Conservation (phyloP, 768 basidiomycete species). For the Cantharellus anzutake region DNA sequence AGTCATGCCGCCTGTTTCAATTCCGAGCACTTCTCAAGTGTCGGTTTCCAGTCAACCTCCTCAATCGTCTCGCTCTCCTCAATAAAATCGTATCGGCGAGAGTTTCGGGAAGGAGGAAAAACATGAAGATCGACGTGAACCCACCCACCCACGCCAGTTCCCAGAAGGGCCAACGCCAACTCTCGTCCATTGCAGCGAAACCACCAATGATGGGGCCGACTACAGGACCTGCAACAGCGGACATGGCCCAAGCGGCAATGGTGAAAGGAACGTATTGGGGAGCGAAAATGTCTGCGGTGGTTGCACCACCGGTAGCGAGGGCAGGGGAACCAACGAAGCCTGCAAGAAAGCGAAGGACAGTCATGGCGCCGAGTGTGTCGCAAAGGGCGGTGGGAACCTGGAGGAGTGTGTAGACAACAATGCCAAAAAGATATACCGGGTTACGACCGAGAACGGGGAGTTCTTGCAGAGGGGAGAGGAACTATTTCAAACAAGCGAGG, state of each 20-base stretch:
- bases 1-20: conserved; percentile 12
- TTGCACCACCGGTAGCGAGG: conserved; percentile 18
- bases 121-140: conserved; percentile 13
- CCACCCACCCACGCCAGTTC: conserved; percentile 18
- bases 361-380: conserved; percentile 16
- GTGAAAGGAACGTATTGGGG: conserved; percentile 12
- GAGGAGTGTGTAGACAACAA: conserved; percentile 10
- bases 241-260: conserved; percentile 15
- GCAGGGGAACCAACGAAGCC: conserved; percentile 21
- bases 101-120: conserved; percentile 20
- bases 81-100: conserved; percentile 17
- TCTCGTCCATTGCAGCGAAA: conserved; percentile 17
- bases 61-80: conserved; percentile 19
- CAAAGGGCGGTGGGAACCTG: conserved; percentile 16
- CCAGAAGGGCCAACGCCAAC: conserved; percentile 21
- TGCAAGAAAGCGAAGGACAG: conserved; percentile 17
- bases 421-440: conserved; percentile 18
- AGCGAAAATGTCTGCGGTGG: conserved; percentile 16
- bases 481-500: background rate
- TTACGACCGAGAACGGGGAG: conserved; percentile 19
- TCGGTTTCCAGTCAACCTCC: conserved; percentile 19
- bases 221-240: conserved; percentile 16
- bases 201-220: conserved; percentile 16
- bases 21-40: conserved; percentile 15
- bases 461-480: conserved; percentile 15